Conservation (phyloP, 1,139 yeast species). For the Kluyveromyces sp. region DNA sequence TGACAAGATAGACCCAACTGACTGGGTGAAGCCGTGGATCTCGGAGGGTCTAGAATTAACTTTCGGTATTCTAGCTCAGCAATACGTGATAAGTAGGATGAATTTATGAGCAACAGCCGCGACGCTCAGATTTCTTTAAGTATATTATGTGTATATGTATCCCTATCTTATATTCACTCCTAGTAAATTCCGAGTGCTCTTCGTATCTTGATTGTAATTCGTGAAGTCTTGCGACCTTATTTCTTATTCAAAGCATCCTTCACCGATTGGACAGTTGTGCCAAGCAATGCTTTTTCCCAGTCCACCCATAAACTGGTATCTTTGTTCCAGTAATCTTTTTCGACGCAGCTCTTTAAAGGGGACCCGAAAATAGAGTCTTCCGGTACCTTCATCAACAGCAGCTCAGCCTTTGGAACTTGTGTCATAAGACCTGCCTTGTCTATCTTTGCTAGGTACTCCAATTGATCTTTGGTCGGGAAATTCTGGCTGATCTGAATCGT, state of each 20-base stretch:
- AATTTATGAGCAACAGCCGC: conserved; percentile 37
- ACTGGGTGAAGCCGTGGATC: conserved; percentile 94
- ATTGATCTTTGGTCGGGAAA: conserved; percentile 28
- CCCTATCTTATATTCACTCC: neutral
- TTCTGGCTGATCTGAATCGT: conserved; percentile 19
- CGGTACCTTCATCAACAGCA: conserved; percentile 16
- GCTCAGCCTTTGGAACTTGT: conserved; percentile 19
- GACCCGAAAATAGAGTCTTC: conserved; percentile 21
- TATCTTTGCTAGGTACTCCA: conserved; percentile 21
- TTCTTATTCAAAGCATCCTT: neutral
- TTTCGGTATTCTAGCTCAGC: conserved; percentile 83
- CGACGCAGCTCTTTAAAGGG: conserved; percentile 17
- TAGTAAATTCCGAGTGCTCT: neutral
- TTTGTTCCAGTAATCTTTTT: conserved; percentile 20
- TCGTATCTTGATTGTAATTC: too few species aligned
- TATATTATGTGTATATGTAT: conserved; percentile 5
- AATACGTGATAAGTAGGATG: conserved; percentile 88
- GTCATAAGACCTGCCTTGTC: conserved; percentile 13
- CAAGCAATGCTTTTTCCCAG: conserved; percentile 26
- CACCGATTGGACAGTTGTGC: conserved; percentile 9
- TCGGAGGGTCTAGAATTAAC: conserved; percentile 73
- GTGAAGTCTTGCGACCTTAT: neutral
- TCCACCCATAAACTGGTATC: conserved; percentile 25
- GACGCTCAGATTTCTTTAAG: neutral
- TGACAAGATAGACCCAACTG: conserved; percentile 74